Percentiles rank a stretch among this genome's conserved stretches.
phyloP scores from a whole-genome alignment of 139 green algal genomes.

The Gonium pectorale region DNA sequence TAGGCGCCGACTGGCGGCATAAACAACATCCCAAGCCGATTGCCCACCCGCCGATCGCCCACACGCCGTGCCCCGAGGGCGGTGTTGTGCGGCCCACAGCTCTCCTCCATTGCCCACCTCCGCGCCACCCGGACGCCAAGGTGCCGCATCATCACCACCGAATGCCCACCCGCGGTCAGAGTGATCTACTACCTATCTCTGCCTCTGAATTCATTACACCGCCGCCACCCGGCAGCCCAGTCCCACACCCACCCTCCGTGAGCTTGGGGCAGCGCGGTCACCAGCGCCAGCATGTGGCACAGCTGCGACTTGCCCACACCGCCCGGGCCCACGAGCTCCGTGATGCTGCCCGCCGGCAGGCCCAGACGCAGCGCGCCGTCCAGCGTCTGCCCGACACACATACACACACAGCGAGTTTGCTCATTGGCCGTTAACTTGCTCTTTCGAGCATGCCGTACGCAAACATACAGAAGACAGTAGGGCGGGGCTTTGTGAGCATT shows the following conservation, averaged over 20 bases:
- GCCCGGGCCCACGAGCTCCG: slow-evolving; percentile 66
- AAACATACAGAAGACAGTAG: not conserved
- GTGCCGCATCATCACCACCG: too few species aligned
- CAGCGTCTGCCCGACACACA: slow-evolving; percentile 26
- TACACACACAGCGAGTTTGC: not conserved
- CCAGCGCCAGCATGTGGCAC: slow-evolving; percentile 37
- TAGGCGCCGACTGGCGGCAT: too few species aligned
- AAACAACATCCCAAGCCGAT: too few species aligned
- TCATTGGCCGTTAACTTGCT: not conserved
- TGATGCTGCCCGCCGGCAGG: slow-evolving; percentile 64
- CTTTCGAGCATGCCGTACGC: not conserved
- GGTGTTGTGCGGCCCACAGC: too few species aligned
- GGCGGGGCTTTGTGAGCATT: too few species aligned
- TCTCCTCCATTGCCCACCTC: not conserved
- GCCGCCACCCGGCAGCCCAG: too few species aligned
- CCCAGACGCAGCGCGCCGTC: slow-evolving; percentile 66
- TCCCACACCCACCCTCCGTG: not conserved
- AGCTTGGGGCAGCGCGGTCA: not conserved
- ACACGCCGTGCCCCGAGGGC: too few species aligned
- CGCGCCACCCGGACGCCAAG: too few species aligned
- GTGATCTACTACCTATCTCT: too few species aligned
- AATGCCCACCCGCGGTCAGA: too few species aligned
- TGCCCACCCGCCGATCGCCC: too few species aligned
- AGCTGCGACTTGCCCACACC: slow-evolving; percentile 53
- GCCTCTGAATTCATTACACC: too few species aligned